These are phyloP conservation scores for Cladosporium velox DNA, from an alignment of 2,329 filamentous ascomycete species.

Conservation along the genomic window DNA sequence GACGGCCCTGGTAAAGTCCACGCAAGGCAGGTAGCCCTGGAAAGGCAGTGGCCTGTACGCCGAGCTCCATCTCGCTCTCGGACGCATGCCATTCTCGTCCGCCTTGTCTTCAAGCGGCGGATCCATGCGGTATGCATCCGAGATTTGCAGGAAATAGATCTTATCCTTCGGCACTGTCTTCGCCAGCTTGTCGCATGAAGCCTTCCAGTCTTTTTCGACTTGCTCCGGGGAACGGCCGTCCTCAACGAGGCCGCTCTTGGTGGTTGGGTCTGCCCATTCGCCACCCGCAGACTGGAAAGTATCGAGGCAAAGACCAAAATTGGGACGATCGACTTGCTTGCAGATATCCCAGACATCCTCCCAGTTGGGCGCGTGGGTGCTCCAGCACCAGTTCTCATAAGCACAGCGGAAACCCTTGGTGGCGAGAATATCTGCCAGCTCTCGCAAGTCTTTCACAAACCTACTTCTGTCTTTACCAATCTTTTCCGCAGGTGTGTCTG, in stretches of 20 bases:
- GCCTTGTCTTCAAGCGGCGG: slow-evolving; percentile 55
- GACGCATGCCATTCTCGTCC: slow-evolving; percentile 57
- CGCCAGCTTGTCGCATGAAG: slow-evolving; percentile 51
- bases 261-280: slow-evolving; percentile 73
- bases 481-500: slow-evolving; percentile 59
- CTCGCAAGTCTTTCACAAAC: slow-evolving; percentile 62
- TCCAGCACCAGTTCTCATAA: slow-evolving; percentile 85
- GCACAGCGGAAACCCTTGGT: slow-evolving; percentile 62
- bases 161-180: slow-evolving; percentile 64
- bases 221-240: slow-evolving; percentile 45
- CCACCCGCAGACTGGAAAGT: slow-evolving; percentile 74
- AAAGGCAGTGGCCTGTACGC: slow-evolving; percentile 69
- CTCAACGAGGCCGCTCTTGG: slow-evolving; percentile 60
- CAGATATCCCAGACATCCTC: slow-evolving; percentile 70
- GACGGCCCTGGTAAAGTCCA: slow-evolving; percentile 65
- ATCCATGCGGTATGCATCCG: slow-evolving; percentile 63
- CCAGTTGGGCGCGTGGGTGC: slow-evolving; percentile 69
- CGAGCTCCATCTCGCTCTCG: slow-evolving; percentile 70
- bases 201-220: slow-evolving; percentile 46
- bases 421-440: slow-evolving; percentile 64
- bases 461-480: slow-evolving; percentile 54
- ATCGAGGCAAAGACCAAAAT: slow-evolving; percentile 74
- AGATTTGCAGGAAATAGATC: slow-evolving; percentile 74
- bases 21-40: slow-evolving; percentile 69
- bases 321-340: slow-evolving; percentile 60